Base-by-base conservation (phyloP, 768 basidiomycete species). In the Amanita subjunquillea region DNA sequence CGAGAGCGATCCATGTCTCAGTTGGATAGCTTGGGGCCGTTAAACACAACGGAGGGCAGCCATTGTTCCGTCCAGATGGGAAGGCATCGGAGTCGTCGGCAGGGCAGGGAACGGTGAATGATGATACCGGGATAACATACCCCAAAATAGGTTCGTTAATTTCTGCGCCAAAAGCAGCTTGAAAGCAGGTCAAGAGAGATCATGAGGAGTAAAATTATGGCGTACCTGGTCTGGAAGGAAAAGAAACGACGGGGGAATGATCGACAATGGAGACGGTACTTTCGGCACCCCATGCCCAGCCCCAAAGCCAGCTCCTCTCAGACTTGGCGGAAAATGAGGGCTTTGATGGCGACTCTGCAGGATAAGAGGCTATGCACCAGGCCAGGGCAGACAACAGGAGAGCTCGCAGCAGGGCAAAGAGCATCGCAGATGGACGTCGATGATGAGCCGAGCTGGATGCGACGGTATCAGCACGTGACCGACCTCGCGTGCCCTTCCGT, bases 1-100 rank as follows among this genome's bases (percentile, higher is more conserved):
- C 84, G 47, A 97, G 76, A 0, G 91, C 95, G 63, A 97, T 89
- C 87, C 91, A 94, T 8, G 82, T 72, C 53, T 91, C 89, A 10
- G 75, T 72, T 20, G 88, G 89, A 15, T 72, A 65, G 55, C 78
- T 62, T 2, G 74, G 68, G 1, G 83, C 83, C 41, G 59, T 64
- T 2, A 77, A 58, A 54, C 89, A 91, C 17, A 91, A 72, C 2
- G 72, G 67, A 4, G 89, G 86, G 61, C 89, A 92, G 10, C 81
- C 89, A 2, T 69, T 68, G 53, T 86, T 85, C 1, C 63, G 48
- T 6, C 64, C 48, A 48, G 65, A 55, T 37, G 57, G 45, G 55
- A 56, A 10, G 41, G 29, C 3, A 38, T 41, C 39, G 36, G 64
- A 58, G 48, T 52, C 55, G 56, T 73, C 71, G 36, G 56, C 41